Conservation (phyloP, 75 land plant genomes). For the Pinus taeda region DNA sequence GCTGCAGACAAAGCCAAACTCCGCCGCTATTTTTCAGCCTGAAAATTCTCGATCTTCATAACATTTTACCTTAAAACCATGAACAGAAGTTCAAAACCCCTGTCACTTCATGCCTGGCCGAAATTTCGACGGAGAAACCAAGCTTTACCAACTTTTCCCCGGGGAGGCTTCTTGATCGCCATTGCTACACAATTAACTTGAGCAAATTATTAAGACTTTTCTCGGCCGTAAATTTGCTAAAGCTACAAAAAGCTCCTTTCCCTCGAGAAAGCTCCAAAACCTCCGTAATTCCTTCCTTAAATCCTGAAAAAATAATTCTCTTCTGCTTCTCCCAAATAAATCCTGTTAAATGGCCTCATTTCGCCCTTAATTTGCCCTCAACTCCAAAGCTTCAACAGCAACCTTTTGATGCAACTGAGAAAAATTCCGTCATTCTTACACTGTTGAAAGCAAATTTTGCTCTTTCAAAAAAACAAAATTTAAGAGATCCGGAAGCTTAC, state of each 20-base stretch:
- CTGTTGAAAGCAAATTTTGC: too few relatives aligned
- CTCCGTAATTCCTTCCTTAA: neutral
- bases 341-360: neutral
- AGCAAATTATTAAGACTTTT: neutral
- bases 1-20: constrained; percentile 5
- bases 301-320: neutral
- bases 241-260: neutral
- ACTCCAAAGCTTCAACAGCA: neutral
- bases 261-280: neutral
- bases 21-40: constrained; percentile 6
- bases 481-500: neutral
- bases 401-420: too few relatives aligned
- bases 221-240: neutral
- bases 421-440: too few relatives aligned
- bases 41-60: neutral
- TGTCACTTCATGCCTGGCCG: neutral
- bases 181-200: neutral
- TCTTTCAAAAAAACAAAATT: neutral
- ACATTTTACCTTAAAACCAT: neutral
- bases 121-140: constrained; percentile 1
- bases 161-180: constrained; percentile 1
- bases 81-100: neutral
- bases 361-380: neutral
- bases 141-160: neutral
- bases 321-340: neutral